Evolutionary conservation across 2,329 filamentous ascomycete species (phyloP), one percentile per base, ranked within the genome.

Genomic region (Malbranchea zuffiana): DNA sequence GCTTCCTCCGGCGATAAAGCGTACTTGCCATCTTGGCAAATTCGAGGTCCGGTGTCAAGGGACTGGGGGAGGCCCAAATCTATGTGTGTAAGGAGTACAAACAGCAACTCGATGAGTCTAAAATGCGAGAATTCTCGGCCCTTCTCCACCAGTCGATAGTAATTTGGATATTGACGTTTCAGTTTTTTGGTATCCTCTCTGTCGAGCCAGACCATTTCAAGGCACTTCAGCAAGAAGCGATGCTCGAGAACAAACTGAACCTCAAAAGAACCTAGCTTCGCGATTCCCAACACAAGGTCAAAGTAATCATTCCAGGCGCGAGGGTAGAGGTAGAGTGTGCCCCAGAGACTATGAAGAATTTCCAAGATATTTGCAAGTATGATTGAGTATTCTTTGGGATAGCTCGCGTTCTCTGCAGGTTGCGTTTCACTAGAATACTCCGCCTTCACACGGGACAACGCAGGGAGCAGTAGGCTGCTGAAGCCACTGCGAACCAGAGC

Each of bases 281-380:
- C 74, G 51, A 87, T 79, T n/a, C 63, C 63, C n/a, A 71, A 52
- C 43, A 87, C 65, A n/a, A 81, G 68, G 8, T 72, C 71, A 52
- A 88, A 88, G 40, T 80, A 79, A 49, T 88, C 82, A 27, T 78
- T 73, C 83, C 83, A 90, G 3, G 80, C 72, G 39, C 77, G 72
- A 18, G 75, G 62, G 30, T 70, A 65, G 2, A 63, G 57, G 42
- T 82, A 75, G 39, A 85, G 75, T n/a, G 60, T 63, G 3, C 69
- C 61, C 72, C 75, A 84, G 3, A 83, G 55, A 15, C 66, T 55
- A 19, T 66, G 61, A 33, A 85, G 64, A 15, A 74, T 59, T 12
- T 50, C 47, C 26, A 76, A 47, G 18, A 61, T 43, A 26, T 43
- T 47, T 31, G 57, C 50, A 29, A 61, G 47, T 6, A 50, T 46